phyloP scores from a whole-genome alignment of 169 alveolate species.

The Eimeria maxima region DNA sequence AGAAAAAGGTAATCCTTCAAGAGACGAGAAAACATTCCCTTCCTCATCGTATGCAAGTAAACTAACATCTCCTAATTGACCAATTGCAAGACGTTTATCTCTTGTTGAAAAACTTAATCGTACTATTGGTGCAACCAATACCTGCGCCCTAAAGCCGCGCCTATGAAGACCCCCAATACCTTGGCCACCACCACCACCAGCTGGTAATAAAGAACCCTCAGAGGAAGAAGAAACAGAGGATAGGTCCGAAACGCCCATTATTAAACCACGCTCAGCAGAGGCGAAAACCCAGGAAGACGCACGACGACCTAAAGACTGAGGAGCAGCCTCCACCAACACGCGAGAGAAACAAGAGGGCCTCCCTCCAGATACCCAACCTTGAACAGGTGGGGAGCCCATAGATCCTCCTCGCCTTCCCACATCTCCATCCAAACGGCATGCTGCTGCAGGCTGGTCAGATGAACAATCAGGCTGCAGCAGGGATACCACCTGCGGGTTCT shows the following conservation, averaged over 20 bases:
- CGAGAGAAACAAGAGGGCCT: slow-evolving; percentile 54
- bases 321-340: slow-evolving; percentile 69
- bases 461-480: slow-evolving; percentile 73
- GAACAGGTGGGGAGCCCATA: slow-evolving; percentile 26
- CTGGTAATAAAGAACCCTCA: no score
- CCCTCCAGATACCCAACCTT: neutral
- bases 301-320: neutral
- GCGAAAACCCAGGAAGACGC: slow-evolving; percentile 79
- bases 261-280: neutral
- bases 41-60: slow-evolving; percentile 72
- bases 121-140: slow-evolving; percentile 76
- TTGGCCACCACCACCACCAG: no score
- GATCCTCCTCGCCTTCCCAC: neutral
- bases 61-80: slow-evolving; percentile 78
- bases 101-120: slow-evolving; percentile 69
- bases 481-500: slow-evolving; percentile 62
- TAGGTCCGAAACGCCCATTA: no score
- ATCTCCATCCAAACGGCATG: slow-evolving; percentile 3
- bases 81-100: slow-evolving; percentile 76
- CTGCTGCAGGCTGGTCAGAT: slow-evolving; percentile 58
- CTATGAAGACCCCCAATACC: neutral
- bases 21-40: slow-evolving; percentile 73
- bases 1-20: slow-evolving; percentile 61
- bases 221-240: no score
- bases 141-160: slow-evolving; percentile 50